These are phyloP conservation scores for Anisodus acutangulus DNA, from an alignment of 257 asterid species.

Conservation along the genomic window DNA sequence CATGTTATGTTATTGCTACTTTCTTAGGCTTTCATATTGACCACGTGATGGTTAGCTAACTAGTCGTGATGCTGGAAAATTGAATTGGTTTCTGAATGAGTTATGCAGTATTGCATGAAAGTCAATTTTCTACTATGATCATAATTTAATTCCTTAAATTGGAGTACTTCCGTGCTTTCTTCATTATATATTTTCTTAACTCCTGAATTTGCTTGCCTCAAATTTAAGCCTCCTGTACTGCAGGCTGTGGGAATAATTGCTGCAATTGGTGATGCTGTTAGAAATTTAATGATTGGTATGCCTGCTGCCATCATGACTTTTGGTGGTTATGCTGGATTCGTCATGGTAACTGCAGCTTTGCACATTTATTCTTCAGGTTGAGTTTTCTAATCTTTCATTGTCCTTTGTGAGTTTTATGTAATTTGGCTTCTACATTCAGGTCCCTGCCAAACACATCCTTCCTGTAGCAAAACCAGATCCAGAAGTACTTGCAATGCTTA, in stretches of 20 bases:
- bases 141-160: not conserved
- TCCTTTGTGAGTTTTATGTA: conserved; percentile 25
- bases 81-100: conserved; percentile 1
- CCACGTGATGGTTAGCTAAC: not conserved
- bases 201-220: conserved; percentile 23
- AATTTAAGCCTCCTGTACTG: conserved; percentile 30
- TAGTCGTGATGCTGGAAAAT: conserved; percentile 6
- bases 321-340: conserved; percentile 88
- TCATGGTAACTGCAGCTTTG: conserved; percentile 33
- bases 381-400: not conserved
- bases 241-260: conserved; percentile 98
- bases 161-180: not conserved
- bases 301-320: conserved; percentile 95
- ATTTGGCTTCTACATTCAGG: conserved; percentile 52
- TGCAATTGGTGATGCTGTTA: conserved; percentile 89
- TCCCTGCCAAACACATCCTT: conserved; percentile 79
- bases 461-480: conserved; percentile 95
- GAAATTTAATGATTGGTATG: conserved; percentile 76
- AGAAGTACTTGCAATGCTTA: conserved; percentile 97
- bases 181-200: not conserved
- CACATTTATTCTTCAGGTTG: no score
- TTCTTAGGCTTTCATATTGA: conserved; percentile 23
- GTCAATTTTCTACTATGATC: not conserved
- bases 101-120: not conserved
- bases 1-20: conserved; percentile 18